phyloP scores from a whole-genome alignment of 495 filamentous ascomycete genomes.

The Parathielavia hyrcaniae region DNA sequence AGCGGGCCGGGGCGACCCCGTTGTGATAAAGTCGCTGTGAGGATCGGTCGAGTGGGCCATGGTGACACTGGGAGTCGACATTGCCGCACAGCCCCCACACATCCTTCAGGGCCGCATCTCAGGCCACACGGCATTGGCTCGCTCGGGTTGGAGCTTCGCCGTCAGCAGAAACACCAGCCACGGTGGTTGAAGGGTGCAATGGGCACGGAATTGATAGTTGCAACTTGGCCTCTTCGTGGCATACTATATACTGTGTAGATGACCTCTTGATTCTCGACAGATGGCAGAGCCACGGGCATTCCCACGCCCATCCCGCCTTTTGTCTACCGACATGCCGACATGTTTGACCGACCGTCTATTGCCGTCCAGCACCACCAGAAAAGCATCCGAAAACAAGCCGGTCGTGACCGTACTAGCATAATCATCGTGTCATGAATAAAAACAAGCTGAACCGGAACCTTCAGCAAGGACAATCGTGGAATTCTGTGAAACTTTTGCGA shows the following conservation, averaged over 20 bases:
- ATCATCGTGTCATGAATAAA: not conserved
- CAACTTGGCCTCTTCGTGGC: no score
- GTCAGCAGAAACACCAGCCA: no score
- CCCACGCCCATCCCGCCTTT: conserved; percentile 13
- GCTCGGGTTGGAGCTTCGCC: no score
- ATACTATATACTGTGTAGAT: not conserved
- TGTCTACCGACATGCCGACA: conserved; percentile 18
- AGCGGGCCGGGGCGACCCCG: no score
- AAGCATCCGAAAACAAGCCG: not conserved
- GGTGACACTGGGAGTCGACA: not conserved
- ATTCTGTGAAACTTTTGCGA: not conserved
- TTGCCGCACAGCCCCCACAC: conserved; percentile 4
- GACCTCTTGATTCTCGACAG: not conserved
- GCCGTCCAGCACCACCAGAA: not conserved
- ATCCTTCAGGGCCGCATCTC: not conserved
- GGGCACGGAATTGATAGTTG: no score
- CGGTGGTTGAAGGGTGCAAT: no score
- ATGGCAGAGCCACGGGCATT: not conserved
- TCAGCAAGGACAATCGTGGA: not conserved
- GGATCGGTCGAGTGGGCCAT: not conserved
- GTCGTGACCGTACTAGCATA: not conserved
- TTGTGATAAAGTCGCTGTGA: no score
- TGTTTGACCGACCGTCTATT: conserved; percentile 5
- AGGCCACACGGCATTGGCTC: no score
- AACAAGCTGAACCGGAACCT: not conserved